These are phyloP conservation scores for Hypoxylon sp. DNA, from an alignment of 2,329 filamentous ascomycete genomes.

Conservation along the genomic window DNA sequence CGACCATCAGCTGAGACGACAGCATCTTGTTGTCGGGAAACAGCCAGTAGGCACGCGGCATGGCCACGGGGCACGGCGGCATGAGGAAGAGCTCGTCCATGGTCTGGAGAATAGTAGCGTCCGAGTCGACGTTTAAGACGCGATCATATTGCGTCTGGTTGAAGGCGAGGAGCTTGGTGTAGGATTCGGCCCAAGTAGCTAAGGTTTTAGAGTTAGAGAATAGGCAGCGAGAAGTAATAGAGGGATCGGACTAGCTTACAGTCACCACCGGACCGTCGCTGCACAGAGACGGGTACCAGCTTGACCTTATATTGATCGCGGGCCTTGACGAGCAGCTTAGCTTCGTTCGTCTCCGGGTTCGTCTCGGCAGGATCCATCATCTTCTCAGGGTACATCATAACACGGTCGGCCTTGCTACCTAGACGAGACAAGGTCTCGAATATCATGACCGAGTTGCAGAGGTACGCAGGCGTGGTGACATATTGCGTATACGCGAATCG, in stretches of 20 bases:
- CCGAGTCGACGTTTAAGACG: conserved; percentile 64
- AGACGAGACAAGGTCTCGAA: conserved; percentile 55
- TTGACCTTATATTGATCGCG: conserved; percentile 56
- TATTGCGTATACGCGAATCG: conserved; percentile 59
- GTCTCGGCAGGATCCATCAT: conserved; percentile 48
- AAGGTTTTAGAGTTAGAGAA: conserved; percentile 11
- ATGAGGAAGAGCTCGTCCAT: conserved; percentile 78
- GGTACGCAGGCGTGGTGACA: conserved; percentile 55
- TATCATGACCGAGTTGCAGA: conserved; percentile 61
- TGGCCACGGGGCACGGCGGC: conserved; percentile 66
- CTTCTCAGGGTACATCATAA: conserved; percentile 56
- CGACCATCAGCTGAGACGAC: conserved; percentile 67
- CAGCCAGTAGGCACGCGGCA: conserved; percentile 77
- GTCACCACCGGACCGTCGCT: conserved; percentile 48
- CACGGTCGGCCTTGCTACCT: conserved; percentile 53
- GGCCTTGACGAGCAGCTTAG: conserved; percentile 51
- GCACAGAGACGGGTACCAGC: conserved; percentile 52
- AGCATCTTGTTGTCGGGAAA: conserved; percentile 61
- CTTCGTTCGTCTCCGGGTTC: conserved; percentile 42
- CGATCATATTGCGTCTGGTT: conserved; percentile 68
- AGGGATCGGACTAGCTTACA: conserved; percentile 41
- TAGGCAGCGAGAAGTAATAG: background rate
- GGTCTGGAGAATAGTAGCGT: conserved; percentile 66
- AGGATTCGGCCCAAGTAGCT: conserved; percentile 68
- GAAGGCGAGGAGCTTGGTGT: conserved; percentile 74